Evolutionary conservation across 2,329 filamentous ascomycete genomes (phyloP).

Genomic region (Cladosporium austrohemisphaericum): DNA sequence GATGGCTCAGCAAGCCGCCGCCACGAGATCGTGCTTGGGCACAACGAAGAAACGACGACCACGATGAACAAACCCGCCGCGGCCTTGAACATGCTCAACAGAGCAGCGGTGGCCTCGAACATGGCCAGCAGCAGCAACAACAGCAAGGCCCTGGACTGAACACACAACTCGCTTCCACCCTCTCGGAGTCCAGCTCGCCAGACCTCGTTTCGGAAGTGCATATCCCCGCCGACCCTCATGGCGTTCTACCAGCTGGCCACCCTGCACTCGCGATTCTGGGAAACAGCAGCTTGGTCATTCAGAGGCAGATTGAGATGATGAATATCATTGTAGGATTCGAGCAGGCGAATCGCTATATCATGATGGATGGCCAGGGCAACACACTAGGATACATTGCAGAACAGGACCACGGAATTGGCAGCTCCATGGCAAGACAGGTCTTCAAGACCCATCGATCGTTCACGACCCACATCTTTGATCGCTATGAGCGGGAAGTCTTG

Average conservation of each 20-base stretch:
- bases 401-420: slow-evolving; percentile 57
- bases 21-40: slow-evolving; percentile 18
- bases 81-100: slow-evolving; percentile 11
- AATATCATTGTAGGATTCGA: slow-evolving; percentile 64
- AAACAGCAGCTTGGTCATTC: slow-evolving; percentile 60
- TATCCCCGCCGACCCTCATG: slow-evolving; percentile 58
- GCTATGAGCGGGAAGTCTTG: slow-evolving; percentile 57
- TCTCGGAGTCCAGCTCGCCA: slow-evolving; percentile 44
- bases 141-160: slow-evolving; percentile 12
- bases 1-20: slow-evolving; percentile 20
- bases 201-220: slow-evolving; percentile 57
- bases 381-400: slow-evolving; percentile 64
- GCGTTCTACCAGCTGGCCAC: slow-evolving; percentile 55
- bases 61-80: background rate
- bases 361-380: slow-evolving; percentile 61
- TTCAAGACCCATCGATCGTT: slow-evolving; percentile 61
- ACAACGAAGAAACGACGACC: background rate
- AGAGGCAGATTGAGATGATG: slow-evolving; percentile 63
- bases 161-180: slow-evolving; percentile 41
- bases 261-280: slow-evolving; percentile 56
- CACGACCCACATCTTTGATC: slow-evolving; percentile 63
- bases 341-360: slow-evolving; percentile 63
- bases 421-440: slow-evolving; percentile 55
- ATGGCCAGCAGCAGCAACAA: slow-evolving; percentile 16
- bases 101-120: background rate